Base-by-base conservation (phyloP, 441 rosid species). In the Gossypium gossypioides region DNA sequence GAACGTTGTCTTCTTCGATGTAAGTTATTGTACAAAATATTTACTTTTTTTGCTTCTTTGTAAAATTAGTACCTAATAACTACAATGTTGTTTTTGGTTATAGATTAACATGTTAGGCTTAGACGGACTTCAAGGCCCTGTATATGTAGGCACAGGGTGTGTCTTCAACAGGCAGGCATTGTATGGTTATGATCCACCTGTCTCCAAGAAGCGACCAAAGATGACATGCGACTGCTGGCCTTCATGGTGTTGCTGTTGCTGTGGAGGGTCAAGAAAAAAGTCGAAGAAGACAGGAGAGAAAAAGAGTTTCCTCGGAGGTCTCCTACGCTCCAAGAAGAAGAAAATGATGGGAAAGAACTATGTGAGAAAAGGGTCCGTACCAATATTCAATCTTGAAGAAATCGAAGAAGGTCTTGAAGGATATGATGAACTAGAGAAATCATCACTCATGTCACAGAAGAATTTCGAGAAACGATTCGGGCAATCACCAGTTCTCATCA, bases 201-300 rank as follows among this genome's bases (percentile, higher is more conserved):
- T 82, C 16, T 88, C 92, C 2, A 85, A 88, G 68, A 88, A 88
- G 82, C 76, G 92, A 6, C 94, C 91, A 2, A 93, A 89, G 79
- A 91, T 91, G 97, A 89, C 93, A 4, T 93, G 98, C 56, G 96
- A 85, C 68, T 91, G 98, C 82, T 91, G 91, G 91, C 96, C 95
- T 72, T 79, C 95, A 71, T 91, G 93, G 92, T 78, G 91, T 65
- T 87, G 90, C 76, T 91, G 92, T 75, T 93, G 92, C 84, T 91
- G 88, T 77, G 84, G 92, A 34, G 88, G 98, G 56, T 89, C 95
- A 16, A 88, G 91, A 77, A 92, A 82, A 46, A 82, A 79, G 42
- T 59, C 87, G 0, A 93, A 88, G 88, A 89, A 87, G 88, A 93
- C 87, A 75, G 91, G 86, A 7, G 84, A 80, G 7, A 83, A 78